Evolutionary conservation across 495 filamentous ascomycete genomes (phyloP).

Genomic region (Penicillium chermesinum): DNA sequence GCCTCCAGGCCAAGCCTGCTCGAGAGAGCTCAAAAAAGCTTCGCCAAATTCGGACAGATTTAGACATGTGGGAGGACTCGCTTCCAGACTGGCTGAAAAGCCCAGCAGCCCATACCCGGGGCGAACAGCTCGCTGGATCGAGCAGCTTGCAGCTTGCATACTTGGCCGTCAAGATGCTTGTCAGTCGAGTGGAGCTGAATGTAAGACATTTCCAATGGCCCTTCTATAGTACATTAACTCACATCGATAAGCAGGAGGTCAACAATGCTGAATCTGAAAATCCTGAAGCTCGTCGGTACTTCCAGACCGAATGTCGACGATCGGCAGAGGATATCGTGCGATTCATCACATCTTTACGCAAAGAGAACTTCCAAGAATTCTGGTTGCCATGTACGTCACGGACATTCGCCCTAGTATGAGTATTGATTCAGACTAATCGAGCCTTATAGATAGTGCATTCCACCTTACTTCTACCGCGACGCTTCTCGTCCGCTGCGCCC

Average conservation of each 20-base stretch:
- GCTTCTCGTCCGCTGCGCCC: constrained; percentile 43
- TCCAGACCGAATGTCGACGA: constrained; percentile 45
- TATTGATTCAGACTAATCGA: constrained; percentile 13
- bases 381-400: constrained; percentile 42
- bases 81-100: constrained; percentile 40
- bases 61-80: constrained; percentile 45
- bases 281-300: constrained; percentile 43
- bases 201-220: constrained; percentile 20
- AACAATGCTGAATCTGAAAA: constrained; percentile 41
- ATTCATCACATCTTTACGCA: constrained; percentile 44
- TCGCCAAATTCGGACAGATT: constrained; percentile 38
- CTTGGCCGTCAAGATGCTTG: constrained; percentile 48
- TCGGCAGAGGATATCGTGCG: constrained; percentile 50
- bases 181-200: constrained; percentile 47
- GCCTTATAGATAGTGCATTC: constrained; percentile 41
- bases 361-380: constrained; percentile 44
- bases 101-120: constrained; percentile 21
- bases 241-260: constrained; percentile 30
- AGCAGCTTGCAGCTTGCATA: constrained; percentile 49
- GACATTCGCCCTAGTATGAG: not conserved
- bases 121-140: constrained; percentile 36
- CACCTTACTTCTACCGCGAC: constrained; percentile 46
- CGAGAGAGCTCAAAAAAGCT: constrained; percentile 41
- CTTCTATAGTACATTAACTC: not conserved
- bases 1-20: constrained; percentile 35